phyloP scores from a whole-genome alignment of 2,329 filamentous ascomycete genomes.

The Fusarium beomiforme region DNA sequence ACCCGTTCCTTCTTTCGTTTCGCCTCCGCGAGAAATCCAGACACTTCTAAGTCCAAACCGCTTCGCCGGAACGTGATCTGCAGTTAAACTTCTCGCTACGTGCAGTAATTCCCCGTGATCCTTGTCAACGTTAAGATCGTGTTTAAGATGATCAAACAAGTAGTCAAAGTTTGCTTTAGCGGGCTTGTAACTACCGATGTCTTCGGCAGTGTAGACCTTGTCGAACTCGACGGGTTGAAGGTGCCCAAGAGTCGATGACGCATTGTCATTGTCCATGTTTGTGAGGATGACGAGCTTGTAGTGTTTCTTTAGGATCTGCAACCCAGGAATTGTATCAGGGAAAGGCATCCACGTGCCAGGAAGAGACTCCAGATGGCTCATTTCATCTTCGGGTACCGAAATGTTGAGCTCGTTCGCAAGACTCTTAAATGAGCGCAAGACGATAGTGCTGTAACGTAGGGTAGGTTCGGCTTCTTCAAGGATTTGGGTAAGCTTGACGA shows the following conservation, averaged over 20 bases:
- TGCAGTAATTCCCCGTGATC: conserved; percentile 7
- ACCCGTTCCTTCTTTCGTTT: conserved; percentile 3
- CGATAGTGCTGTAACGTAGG: not conserved
- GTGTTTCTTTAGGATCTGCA: conserved; percentile 5
- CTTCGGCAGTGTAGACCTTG: conserved; percentile 12
- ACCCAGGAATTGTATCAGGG: not conserved
- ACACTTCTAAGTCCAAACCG: not conserved
- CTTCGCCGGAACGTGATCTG: conserved; percentile 21
- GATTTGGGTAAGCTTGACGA: not conserved
- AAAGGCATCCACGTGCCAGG: conserved; percentile 11
- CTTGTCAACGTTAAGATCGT: conserved; percentile 5
- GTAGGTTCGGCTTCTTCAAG: conserved; percentile 1
- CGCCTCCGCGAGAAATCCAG: conserved; percentile 13
- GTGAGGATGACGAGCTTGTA: conserved; percentile 13
- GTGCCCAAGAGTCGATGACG: not conserved
- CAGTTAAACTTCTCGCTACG: conserved; percentile 22
- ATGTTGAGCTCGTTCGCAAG: not conserved
- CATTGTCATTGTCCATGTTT: conserved; percentile 20
- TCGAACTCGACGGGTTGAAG: conserved; percentile 10
- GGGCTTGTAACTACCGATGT: conserved; percentile 21
- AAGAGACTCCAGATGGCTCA: not conserved
- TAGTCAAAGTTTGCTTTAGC: conserved; percentile 18
- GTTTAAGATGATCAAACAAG: not conserved
- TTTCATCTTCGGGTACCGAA: not conserved
- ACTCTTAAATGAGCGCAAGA: not conserved